Evolutionary conservation across 495 filamentous ascomycete species (phyloP).

Genomic region (Aspergillus carlsbadensis): DNA sequence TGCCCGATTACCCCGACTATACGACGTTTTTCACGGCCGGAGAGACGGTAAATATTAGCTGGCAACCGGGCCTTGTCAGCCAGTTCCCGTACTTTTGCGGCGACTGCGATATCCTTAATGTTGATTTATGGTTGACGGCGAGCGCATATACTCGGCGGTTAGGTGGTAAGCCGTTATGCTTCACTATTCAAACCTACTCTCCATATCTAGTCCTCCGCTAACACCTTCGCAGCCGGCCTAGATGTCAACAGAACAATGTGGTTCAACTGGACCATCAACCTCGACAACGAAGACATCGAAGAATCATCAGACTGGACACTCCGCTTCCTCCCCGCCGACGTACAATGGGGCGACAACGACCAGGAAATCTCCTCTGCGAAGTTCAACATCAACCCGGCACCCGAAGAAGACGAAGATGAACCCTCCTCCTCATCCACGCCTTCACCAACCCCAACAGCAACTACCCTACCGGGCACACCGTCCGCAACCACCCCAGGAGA

Average conservation of each 20-base stretch:
- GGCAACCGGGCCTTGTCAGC: neutral
- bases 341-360: neutral
- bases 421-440: neutral
- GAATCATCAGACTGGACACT: slow-evolving; percentile 1
- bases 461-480: neutral
- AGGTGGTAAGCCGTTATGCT: neutral
- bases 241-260: neutral
- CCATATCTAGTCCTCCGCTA: neutral
- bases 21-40: slow-evolving; percentile 1
- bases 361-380: slow-evolving; percentile 10
- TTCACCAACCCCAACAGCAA: neutral
- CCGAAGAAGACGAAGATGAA: neutral
- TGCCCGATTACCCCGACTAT: slow-evolving; percentile 4
- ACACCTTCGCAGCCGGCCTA: neutral
- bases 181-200: too few relatives aligned
- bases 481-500: neutral
- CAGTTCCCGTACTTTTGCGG: neutral
- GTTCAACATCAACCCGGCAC: slow-evolving; percentile 3
- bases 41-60: neutral
- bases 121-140: slow-evolving; percentile 11
- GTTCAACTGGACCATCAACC: slow-evolving; percentile 10
- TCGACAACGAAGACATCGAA: slow-evolving; percentile 3
- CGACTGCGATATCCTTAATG: slow-evolving; percentile 1
- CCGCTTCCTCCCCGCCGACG: slow-evolving; percentile 9
- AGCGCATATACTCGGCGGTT: slow-evolving; percentile 4